phyloP scores from a whole-genome alignment of 768 basidiomycete genomes.

The Tephrocybe sp. region DNA sequence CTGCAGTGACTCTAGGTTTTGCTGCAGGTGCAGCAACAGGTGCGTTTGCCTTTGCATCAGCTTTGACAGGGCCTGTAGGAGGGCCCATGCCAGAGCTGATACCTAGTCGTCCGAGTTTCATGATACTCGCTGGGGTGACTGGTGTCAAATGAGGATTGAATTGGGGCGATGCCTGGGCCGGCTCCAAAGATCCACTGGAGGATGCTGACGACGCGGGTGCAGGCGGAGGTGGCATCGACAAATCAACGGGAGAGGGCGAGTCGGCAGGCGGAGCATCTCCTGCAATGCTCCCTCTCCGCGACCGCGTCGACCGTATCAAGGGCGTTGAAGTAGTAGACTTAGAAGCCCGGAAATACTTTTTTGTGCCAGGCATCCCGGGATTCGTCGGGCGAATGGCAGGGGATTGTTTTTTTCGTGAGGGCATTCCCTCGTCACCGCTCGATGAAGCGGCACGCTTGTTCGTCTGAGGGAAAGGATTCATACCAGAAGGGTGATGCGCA shows the following conservation, averaged over 20 bases:
- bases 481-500: constrained; percentile 21
- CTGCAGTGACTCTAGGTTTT: constrained; percentile 23
- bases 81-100: constrained; percentile 45
- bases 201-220: constrained; percentile 16
- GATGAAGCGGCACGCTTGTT: constrained; percentile 62
- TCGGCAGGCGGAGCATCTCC: constrained; percentile 48
- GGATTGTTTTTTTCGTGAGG: constrained; percentile 54
- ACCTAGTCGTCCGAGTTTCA: constrained; percentile 78
- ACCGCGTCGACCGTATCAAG: constrained; percentile 45
- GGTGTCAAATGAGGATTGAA: constrained; percentile 51
- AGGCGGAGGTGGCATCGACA: constrained; percentile 81
- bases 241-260: constrained; percentile 85
- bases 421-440: constrained; percentile 51
- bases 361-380: constrained; percentile 16
- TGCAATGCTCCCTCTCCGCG: constrained; percentile 40
- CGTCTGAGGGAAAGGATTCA: constrained; percentile 15
- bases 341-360: constrained; percentile 32
- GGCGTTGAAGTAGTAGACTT: constrained; percentile 65
- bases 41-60: constrained; percentile 22
- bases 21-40: constrained; percentile 22
- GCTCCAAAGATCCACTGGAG: constrained; percentile 7
- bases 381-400: constrained; percentile 45
- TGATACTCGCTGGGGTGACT: constrained; percentile 89
- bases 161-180: constrained; percentile 17
- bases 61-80: constrained; percentile 14